Percentiles rank a stretch among this genome's conserved stretches.
Conservation (phyloP, 768 basidiomycete species). For the Boletus rubescentipes region DNA sequence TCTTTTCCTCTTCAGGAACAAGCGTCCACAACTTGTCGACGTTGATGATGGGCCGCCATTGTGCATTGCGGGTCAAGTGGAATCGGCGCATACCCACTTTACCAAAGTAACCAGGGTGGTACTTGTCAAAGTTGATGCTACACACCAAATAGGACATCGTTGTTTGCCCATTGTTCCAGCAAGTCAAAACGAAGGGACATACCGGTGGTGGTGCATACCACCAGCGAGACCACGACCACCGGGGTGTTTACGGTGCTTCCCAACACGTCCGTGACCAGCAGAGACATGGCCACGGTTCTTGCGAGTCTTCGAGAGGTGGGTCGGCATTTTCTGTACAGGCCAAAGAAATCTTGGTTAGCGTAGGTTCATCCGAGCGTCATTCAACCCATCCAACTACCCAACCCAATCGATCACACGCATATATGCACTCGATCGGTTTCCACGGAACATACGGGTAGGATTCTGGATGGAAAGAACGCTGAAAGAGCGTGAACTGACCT, state of each 20-base stretch:
- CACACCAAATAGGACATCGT: neutral
- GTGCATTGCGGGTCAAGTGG: slow-evolving; percentile 88
- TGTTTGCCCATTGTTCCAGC: neutral
- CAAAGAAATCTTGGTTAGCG: slow-evolving; percentile 19
- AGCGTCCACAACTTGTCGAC: slow-evolving; percentile 97
- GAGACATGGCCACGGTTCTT: slow-evolving; percentile 99
- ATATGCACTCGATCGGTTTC: slow-evolving; percentile 18
- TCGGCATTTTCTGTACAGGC: slow-evolving; percentile 73
- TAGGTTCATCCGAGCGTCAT: slow-evolving; percentile 33
- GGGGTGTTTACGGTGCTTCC: slow-evolving; percentile 99
- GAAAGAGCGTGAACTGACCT: slow-evolving; percentile 54
- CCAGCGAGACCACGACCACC: slow-evolving; percentile 99
- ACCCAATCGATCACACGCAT: slow-evolving; percentile 20
- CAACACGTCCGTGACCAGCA: slow-evolving; percentile 99
- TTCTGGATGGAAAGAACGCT: slow-evolving; percentile 15
- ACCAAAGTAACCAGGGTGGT: slow-evolving; percentile 99
- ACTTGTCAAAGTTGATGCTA: slow-evolving; percentile 97
- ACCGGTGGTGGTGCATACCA: slow-evolving; percentile 99
- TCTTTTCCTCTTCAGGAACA: slow-evolving; percentile 82
- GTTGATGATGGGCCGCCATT: slow-evolving; percentile 97
- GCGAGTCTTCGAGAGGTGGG: slow-evolving; percentile 94
- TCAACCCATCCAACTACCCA: slow-evolving; percentile 55
- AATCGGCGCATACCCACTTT: slow-evolving; percentile 99
- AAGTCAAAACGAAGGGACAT: slow-evolving; percentile 32
- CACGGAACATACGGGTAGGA: slow-evolving; percentile 2